phyloP scores from a whole-genome alignment of 2,329 filamentous ascomycete genomes.

The Cercospora sesami region DNA sequence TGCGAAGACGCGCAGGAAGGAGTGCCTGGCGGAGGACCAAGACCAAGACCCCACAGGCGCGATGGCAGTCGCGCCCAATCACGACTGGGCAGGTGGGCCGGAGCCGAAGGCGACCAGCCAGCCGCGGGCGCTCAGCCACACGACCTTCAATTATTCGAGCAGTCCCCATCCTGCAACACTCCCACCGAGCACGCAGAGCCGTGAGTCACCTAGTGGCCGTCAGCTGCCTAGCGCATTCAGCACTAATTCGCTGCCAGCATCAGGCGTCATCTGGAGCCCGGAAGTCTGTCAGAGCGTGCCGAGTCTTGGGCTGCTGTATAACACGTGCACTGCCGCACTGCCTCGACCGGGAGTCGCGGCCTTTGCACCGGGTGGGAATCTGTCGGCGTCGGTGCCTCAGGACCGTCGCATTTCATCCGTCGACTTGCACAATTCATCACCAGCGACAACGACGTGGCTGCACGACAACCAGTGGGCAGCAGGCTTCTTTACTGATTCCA shows the following conservation, averaged over 20 bases:
- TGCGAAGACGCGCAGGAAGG: not conserved
- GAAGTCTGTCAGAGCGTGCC: not conserved
- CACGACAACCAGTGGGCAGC: not conserved
- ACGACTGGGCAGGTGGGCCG: not conserved
- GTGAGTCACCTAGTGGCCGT: constrained; percentile 9
- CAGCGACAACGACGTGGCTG: not conserved
- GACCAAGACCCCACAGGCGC: not conserved
- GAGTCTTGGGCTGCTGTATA: constrained; percentile 4
- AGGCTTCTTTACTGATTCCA: not conserved
- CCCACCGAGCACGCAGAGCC: not conserved
- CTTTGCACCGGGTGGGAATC: not conserved
- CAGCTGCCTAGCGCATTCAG: constrained; percentile 8
- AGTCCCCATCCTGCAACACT: constrained; percentile 2
- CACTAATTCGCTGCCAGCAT: constrained; percentile 5
- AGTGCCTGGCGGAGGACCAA: not conserved
- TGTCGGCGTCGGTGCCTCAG: constrained; percentile 10
- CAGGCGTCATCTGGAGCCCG: constrained; percentile 5
- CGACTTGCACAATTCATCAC: not conserved
- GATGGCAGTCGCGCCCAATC: constrained; percentile 5
- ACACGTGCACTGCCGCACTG: constrained; percentile 12
- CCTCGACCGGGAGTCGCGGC: not conserved
- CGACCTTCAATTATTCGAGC: constrained; percentile 11
- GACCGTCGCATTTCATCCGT: not conserved
- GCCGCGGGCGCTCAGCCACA: constrained; percentile 6
- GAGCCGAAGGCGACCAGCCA: not conserved